phyloP scores from a whole-genome alignment of 352 stramenopile species.

The Pythium oligandrum region DNA sequence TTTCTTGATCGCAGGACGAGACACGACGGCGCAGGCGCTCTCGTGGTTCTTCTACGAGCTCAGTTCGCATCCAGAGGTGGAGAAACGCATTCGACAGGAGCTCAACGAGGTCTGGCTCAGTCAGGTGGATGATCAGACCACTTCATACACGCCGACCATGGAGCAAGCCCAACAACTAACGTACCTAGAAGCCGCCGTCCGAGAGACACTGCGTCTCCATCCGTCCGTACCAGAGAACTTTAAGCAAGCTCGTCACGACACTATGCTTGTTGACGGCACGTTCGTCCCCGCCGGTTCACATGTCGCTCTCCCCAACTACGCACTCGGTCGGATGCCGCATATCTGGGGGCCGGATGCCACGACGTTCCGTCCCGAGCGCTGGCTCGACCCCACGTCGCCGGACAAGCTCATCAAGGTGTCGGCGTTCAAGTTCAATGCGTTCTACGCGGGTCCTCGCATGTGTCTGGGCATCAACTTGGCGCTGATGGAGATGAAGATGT shows the following conservation, averaged over 20 bases:
- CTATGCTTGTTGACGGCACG: conserved; percentile 30
- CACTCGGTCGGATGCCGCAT: conserved; percentile 17
- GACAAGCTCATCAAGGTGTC: conserved; percentile 17
- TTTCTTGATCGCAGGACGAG: conserved; percentile 47
- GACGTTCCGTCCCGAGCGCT: conserved; percentile 28
- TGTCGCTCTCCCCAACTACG: conserved; percentile 27
- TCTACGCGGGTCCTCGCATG: conserved; percentile 38
- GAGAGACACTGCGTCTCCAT: conserved; percentile 34
- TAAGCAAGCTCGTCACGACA: conserved; percentile 21
- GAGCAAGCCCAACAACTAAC: conserved; percentile 12
- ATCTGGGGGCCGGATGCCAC: conserved; percentile 29
- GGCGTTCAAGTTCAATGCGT: conserved; percentile 41
- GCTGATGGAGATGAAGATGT: conserved; percentile 45
- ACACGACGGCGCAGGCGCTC: conserved; percentile 45
- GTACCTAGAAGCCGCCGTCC: conserved; percentile 22
- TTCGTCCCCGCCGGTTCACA: conserved; percentile 17
- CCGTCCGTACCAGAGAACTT: conserved; percentile 33
- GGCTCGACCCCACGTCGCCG: conserved; percentile 12
- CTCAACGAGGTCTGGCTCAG: neutral
- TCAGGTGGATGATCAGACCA: conserved; percentile 1
- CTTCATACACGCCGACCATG: conserved; percentile 6
- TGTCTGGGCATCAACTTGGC: conserved; percentile 46
- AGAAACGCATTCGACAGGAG: conserved; percentile 19
- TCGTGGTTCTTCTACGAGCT: conserved; percentile 50
- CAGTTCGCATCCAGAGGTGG: conserved; percentile 26